phyloP scores from a whole-genome alignment of 345 rosid genomes.

The Eucalyptus dawsonii region DNA sequence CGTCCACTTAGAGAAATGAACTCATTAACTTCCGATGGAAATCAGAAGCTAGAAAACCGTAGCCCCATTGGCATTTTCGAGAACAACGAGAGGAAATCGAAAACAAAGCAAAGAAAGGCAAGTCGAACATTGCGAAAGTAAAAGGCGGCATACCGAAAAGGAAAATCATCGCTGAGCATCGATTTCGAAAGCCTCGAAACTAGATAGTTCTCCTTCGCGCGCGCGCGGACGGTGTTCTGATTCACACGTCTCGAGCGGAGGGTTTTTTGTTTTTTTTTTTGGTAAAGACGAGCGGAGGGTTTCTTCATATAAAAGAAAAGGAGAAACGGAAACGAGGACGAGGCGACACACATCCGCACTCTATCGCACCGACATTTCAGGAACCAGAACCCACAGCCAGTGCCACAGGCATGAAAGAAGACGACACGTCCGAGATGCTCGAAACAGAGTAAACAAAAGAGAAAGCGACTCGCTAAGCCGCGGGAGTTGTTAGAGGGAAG shows the following conservation, averaged over 20 bases:
- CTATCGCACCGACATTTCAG: neutral
- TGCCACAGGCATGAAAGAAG: neutral
- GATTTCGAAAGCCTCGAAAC: neutral
- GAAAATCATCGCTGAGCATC: neutral
- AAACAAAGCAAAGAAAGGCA: neutral
- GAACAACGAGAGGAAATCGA: neutral
- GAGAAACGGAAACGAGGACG: neutral
- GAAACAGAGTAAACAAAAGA: neutral
- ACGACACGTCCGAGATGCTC: neutral
- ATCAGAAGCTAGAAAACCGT: neutral
- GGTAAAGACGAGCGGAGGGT: neutral
- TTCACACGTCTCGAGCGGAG: neutral
- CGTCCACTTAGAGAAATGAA: neutral
- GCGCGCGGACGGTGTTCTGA: neutral
- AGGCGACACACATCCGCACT: neutral
- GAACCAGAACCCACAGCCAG: neutral
- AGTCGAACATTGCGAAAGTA: neutral
- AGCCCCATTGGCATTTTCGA: neutral
- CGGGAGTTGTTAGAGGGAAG: neutral
- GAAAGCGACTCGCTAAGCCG: neutral
- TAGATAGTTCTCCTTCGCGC: neutral
- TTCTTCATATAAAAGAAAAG: neutral
- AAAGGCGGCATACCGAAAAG: neutral
- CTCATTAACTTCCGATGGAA: neutral
- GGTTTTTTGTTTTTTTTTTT: too few species aligned